These are phyloP conservation scores for Macrocybe gigantea DNA, from an alignment of 768 basidiomycete species.

Conservation along the genomic window DNA sequence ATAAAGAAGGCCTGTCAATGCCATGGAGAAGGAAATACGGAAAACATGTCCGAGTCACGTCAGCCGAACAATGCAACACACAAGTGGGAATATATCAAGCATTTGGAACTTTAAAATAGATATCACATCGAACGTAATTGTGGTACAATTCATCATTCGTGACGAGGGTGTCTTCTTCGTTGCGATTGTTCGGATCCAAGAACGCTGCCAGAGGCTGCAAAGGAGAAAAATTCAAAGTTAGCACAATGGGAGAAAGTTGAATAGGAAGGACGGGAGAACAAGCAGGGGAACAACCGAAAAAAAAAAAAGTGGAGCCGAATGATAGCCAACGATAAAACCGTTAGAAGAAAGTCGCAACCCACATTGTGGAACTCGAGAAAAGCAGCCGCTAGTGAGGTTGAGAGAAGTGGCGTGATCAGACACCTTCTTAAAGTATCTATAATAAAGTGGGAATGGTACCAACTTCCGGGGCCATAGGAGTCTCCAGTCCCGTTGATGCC, in stretches of 20 bases:
- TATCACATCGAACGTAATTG: slow-evolving; percentile 59
- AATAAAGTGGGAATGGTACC: slow-evolving; percentile 12
- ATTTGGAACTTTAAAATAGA: slow-evolving; percentile 25
- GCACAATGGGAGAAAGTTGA: too few relatives aligned
- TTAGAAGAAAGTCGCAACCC: slow-evolving; percentile 5
- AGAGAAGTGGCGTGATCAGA: too few relatives aligned
- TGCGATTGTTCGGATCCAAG: slow-evolving; percentile 49
- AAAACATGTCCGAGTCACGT: too few relatives aligned
- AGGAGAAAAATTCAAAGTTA: background rate
- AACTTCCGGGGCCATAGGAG: slow-evolving; percentile 55
- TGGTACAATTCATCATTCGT: slow-evolving; percentile 70
- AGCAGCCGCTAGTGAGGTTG: slow-evolving; percentile 39
- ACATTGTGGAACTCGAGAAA: slow-evolving; percentile 71
- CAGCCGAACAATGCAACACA: too few relatives aligned
- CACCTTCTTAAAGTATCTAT: too few relatives aligned
- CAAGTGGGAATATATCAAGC: too few relatives aligned
- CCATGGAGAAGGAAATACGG: background rate
- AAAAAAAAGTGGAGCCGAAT: background rate
- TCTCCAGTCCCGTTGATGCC: slow-evolving; percentile 48
- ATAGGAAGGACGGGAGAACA: too few relatives aligned
- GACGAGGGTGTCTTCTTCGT: slow-evolving; percentile 58
- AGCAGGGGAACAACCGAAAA: background rate
- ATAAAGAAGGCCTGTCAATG: background rate
- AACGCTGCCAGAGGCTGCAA: slow-evolving; percentile 57
- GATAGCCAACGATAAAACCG: slow-evolving; percentile 1